These are phyloP conservation scores for Skeletonema marinoi DNA, from an alignment of 108 stramenopile species.

Conservation along the genomic window DNA sequence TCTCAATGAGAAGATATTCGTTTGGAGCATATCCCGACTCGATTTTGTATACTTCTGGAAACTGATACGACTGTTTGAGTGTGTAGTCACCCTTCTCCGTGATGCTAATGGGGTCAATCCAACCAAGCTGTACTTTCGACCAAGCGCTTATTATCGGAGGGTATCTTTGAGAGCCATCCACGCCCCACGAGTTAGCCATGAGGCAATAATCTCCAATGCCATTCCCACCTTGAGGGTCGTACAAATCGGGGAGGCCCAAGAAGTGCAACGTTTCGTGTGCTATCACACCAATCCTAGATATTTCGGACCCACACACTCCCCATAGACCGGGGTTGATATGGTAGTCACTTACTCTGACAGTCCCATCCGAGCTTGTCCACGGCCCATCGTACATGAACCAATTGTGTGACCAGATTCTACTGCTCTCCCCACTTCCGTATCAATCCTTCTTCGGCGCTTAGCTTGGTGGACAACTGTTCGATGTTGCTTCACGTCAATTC, in stretches of 20 bases:
- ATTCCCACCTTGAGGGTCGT: slow-evolving; percentile 31
- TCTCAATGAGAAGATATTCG: slow-evolving; percentile 77
- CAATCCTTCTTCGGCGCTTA: no score
- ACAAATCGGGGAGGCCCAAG: slow-evolving; percentile 56
- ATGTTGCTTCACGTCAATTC: no score
- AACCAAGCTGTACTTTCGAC: slow-evolving; percentile 58
- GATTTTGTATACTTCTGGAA: slow-evolving; percentile 55
- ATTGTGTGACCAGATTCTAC: slow-evolving; percentile 56
- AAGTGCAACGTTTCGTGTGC: slow-evolving; percentile 49
- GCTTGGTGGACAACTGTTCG: no score
- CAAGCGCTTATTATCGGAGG: slow-evolving; percentile 62
- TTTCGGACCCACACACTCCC: slow-evolving; percentile 29
- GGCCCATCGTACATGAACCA: slow-evolving; percentile 27
- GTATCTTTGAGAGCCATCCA: slow-evolving; percentile 40
- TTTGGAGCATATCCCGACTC: slow-evolving; percentile 39
- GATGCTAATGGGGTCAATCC: slow-evolving; percentile 49
- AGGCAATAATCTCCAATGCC: slow-evolving; percentile 51
- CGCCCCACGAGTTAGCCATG: slow-evolving; percentile 56
- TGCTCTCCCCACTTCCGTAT: slow-evolving; percentile 9
- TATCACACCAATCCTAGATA: slow-evolving; percentile 54
- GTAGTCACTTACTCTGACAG: slow-evolving; percentile 33
- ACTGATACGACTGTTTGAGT: slow-evolving; percentile 27
- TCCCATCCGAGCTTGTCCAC: not conserved
- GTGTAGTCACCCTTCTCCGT: slow-evolving; percentile 35
- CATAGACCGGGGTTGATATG: slow-evolving; percentile 46